Evolutionary conservation across 192 early-diverging fungal genomes (phyloP).

Genomic region (Backusella australiensis): DNA sequence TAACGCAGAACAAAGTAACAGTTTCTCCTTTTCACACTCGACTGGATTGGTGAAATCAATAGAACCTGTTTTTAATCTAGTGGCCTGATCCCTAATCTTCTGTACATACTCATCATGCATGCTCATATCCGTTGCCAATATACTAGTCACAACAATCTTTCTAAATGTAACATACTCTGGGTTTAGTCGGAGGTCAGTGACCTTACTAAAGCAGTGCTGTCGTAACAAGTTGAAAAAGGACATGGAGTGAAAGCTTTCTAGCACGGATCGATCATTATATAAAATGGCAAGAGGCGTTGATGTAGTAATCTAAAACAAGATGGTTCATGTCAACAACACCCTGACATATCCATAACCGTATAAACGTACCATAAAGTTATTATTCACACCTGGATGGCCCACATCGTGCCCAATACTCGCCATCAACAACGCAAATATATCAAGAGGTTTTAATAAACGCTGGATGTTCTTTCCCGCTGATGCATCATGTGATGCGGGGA

Average conservation of each 20-base stretch:
- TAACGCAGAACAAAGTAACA: conserved; percentile 66
- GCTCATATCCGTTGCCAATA: conserved; percentile 82
- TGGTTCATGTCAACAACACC: background rate
- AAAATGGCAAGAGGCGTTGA: conserved; percentile 80
- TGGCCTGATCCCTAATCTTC: conserved; percentile 61
- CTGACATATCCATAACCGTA: background rate
- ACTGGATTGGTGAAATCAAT: conserved; percentile 39
- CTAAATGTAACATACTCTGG: conserved; percentile 44
- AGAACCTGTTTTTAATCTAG: conserved; percentile 43
- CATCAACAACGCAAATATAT: conserved; percentile 70
- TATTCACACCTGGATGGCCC: conserved; percentile 93
- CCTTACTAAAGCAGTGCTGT: conserved; percentile 33
- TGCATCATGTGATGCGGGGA: background rate
- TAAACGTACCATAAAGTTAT: conserved; percentile 75
- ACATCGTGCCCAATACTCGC: conserved; percentile 80
- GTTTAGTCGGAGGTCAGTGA: background rate
- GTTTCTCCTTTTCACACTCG: conserved; percentile 52
- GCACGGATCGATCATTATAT: conserved; percentile 93
- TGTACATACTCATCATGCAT: conserved; percentile 77
- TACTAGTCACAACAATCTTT: conserved; percentile 66
- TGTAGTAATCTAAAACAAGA: conserved; percentile 53
- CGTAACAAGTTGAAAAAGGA: conserved; percentile 67
- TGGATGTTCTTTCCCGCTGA: conserved; percentile 15
- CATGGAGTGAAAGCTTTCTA: conserved; percentile 93
- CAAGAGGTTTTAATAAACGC: conserved; percentile 48